Evolutionary conservation across 2,329 filamentous ascomycete species (phyloP).

Genomic region (Sporothrix phasma): DNA sequence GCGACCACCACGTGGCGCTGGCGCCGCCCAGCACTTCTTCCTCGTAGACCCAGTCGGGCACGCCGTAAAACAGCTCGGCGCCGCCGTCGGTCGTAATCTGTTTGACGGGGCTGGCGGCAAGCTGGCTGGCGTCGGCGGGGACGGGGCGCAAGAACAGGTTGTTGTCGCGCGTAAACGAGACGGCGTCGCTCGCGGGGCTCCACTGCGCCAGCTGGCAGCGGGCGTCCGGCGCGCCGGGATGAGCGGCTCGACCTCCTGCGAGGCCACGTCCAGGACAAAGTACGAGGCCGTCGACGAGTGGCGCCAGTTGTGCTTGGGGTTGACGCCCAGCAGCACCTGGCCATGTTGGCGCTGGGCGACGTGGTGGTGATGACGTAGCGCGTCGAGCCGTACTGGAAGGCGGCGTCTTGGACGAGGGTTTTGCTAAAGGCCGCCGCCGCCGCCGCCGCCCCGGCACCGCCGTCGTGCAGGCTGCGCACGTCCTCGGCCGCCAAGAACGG

Average conservation of each 20-base stretch:
- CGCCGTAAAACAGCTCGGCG: conserved; percentile 81
- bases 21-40: conserved; percentile 69
- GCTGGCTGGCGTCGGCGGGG: conserved; percentile 27
- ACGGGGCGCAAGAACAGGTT: conserved; percentile 73
- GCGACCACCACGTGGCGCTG: conserved; percentile 90
- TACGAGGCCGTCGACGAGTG: conserved; percentile 81
- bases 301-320: conserved; percentile 69
- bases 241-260: conserved; percentile 66
- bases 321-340: conserved; percentile 72
- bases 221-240: conserved; percentile 56
- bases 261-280: conserved; percentile 84
- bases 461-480: conserved; percentile 45
- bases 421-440: conserved; percentile 37
- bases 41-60: conserved; percentile 96
- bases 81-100: conserved; percentile 83
- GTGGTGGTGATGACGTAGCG: conserved; percentile 49
- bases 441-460: conserved; percentile 27
- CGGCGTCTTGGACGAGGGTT: conserved; percentile 62
- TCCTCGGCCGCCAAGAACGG: conserved; percentile 82
- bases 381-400: conserved; percentile 50
- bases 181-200: conserved; percentile 76
- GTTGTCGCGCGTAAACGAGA: conserved; percentile 86
- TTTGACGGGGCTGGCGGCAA: conserved; percentile 35
- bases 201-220: conserved; percentile 77
- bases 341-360: conserved; percentile 73